These are phyloP conservation scores for Madurella fahalii DNA, from an alignment of 2,329 filamentous ascomycete genomes.

Conservation along the genomic window DNA sequence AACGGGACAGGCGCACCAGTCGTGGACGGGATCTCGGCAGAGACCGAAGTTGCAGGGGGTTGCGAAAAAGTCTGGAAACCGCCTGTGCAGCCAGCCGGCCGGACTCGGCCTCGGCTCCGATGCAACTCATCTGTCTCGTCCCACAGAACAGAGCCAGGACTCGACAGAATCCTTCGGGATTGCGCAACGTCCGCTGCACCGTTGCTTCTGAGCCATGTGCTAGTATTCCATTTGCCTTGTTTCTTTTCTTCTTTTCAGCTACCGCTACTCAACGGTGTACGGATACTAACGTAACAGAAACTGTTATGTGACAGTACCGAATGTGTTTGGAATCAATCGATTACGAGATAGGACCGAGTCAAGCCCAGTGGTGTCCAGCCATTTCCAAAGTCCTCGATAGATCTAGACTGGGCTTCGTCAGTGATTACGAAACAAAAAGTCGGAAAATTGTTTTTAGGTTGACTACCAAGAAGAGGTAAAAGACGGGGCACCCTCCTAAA, in stretches of 20 bases:
- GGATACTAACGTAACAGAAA: background rate
- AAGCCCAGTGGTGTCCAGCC: background rate
- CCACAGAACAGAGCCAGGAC: background rate
- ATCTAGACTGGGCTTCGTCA: too few species aligned
- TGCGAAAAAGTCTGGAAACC: background rate
- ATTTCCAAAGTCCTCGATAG: too few species aligned
- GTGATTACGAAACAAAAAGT: too few species aligned
- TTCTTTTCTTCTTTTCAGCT: too few species aligned
- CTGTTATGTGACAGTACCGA: background rate
- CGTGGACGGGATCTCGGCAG: conserved; percentile 1
- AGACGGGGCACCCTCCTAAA: too few species aligned
- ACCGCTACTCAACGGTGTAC: too few species aligned
- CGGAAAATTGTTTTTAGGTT: background rate
- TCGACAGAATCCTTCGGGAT: background rate
- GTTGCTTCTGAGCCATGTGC: background rate
- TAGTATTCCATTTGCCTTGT: background rate
- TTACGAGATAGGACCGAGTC: background rate
- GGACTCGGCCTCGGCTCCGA: conserved; percentile 12
- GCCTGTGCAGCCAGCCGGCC: background rate
- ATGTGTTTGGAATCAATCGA: background rate
- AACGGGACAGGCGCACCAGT: too few species aligned
- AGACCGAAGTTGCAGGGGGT: background rate
- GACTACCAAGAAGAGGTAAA: background rate
- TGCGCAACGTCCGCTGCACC: background rate
- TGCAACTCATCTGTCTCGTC: background rate